Evolutionary conservation across 2,329 filamentous ascomycete species (phyloP), one percentile per base, ranked within the genome.

Genomic region (Leptographium radiaticola): DNA sequence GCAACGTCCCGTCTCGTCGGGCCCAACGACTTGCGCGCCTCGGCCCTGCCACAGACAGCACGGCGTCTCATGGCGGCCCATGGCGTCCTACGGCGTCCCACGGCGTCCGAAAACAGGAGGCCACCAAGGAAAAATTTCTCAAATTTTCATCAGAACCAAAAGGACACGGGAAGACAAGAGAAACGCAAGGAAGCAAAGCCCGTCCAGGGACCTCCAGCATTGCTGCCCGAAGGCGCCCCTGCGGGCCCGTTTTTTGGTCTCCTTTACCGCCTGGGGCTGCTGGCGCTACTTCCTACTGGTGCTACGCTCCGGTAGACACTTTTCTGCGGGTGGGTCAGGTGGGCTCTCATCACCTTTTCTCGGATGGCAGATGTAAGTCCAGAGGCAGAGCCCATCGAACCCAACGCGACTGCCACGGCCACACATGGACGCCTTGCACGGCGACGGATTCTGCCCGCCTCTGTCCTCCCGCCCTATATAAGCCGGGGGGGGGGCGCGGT

Each of bases 191-290:
- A 46, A 52, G 10, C 15, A 45, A 25, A 7, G n/a, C 11, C 16
- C 36, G 39, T n/a, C 49, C n/a, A 34, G 43, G 38, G 48, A 12
- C 43, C 20, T 44, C 31, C 36, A 52, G 49, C 55, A 57, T 59
- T 59, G 57, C 52, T 59, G 57, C 57, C 57, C 57, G 57, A 59
- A 30, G 10, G 30, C 8, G 34, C 13, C 16, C 36, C 20, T 30
- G 25, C 15, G 20, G 30, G 11, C 25, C 49, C 38, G 30, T 16
- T 34, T 40, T 51, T 44, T 50, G 33, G 20, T 5, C 34, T 33
- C 16, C 44, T 25, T 47, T 31, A 34, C n/a, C 47, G 34, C 18
- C 31, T 30, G 20, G 20, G 20, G 13, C 36, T 18, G 25, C 39
- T 43, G 30, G 16, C 38, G 38, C 48, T 50, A 50, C 16, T 49